Conservation (phyloP, 139 green algal genomes). For the Picochlorum costavermella region DNA sequence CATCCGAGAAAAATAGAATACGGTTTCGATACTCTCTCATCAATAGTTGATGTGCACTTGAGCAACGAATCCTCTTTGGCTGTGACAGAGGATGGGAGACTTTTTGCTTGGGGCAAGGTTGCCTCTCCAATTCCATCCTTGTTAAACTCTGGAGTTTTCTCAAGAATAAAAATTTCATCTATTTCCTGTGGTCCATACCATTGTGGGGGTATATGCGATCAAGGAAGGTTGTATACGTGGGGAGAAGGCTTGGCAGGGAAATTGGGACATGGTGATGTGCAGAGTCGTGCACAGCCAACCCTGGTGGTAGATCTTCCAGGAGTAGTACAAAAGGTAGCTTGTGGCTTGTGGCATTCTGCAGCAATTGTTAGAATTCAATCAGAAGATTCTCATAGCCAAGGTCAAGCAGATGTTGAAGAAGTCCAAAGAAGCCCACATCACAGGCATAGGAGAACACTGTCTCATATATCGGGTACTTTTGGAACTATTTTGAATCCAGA, state of each 20-base stretch:
- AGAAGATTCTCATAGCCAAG: conserved; percentile 1
- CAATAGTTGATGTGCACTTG: conserved; percentile 2
- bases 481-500: not conserved
- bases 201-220: conserved; percentile 50
- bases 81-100: conserved; percentile 43
- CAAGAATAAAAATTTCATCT: conserved; percentile 18
- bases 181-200: conserved; percentile 87
- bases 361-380: conserved; percentile 36
- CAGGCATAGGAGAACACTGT: not conserved
- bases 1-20: conserved; percentile 41
- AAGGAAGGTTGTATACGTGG: conserved; percentile 82
- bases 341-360: conserved; percentile 88
- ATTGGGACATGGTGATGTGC: conserved; percentile 68
- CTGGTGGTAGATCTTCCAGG: conserved; percentile 37
- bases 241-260: conserved; percentile 82
- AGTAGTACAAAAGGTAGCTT: conserved; percentile 54
- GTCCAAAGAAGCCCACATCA: not conserved
- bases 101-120: conserved; percentile 70
- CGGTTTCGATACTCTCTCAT: conserved; percentile 24
- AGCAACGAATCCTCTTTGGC: not conserved
- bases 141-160: conserved; percentile 19
- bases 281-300: conserved; percentile 17
- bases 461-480: conserved; percentile 1
- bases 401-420: not conserved
- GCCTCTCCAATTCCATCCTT: conserved; percentile 9